phyloP scores from a whole-genome alignment of 371 early-diverging fungal species.

The Zychaea mexicana region DNA sequence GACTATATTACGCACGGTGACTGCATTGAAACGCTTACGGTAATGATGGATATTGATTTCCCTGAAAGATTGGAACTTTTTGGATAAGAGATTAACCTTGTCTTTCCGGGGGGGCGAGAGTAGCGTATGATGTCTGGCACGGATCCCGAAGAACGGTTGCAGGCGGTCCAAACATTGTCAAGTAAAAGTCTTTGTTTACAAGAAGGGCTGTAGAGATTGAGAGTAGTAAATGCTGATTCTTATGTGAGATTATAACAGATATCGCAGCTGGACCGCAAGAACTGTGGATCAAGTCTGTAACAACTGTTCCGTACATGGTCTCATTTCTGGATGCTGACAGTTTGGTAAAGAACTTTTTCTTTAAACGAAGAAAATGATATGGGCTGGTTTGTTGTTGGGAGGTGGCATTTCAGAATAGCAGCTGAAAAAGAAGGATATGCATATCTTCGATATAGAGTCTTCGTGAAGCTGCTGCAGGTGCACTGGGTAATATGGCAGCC shows the following conservation, averaged over 20 bases:
- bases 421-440: no score
- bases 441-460: constrained; percentile 35
- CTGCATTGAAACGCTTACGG: constrained; percentile 46
- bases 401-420: no score
- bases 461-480: constrained; percentile 43
- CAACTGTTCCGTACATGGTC: constrained; percentile 63
- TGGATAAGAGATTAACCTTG: not conserved
- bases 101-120: not conserved
- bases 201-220: not conserved
- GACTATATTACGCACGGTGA: constrained; percentile 50
- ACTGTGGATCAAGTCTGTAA: constrained; percentile 57
- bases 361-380: not conserved
- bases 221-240: not conserved
- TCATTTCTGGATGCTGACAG: constrained; percentile 55
- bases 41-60: constrained; percentile 21
- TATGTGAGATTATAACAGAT: constrained; percentile 29
- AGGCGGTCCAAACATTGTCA: constrained; percentile 69
- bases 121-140: constrained; percentile 32
- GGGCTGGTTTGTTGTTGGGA: no score
- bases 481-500: constrained; percentile 73
- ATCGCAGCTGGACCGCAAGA: constrained; percentile 66
- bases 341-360: constrained; percentile 28
- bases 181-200: constrained; percentile 38
- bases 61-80: not conserved
- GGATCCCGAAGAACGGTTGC: constrained; percentile 64